phyloP scores from a whole-genome alignment of 768 basidiomycete genomes.

The Tricholoma saponaceum region DNA sequence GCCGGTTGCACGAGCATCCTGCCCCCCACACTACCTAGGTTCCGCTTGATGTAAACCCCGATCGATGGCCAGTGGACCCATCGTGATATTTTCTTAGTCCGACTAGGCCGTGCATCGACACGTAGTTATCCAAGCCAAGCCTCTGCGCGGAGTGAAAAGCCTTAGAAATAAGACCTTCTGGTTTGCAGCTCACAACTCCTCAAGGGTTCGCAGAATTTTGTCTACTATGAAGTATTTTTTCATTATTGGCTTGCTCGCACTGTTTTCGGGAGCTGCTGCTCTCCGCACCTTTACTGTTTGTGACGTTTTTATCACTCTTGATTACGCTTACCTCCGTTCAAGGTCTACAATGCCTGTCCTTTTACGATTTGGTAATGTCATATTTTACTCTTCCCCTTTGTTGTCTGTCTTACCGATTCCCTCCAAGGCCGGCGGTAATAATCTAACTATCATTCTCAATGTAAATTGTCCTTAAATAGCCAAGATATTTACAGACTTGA shows the following conservation, averaged over 20 bases:
- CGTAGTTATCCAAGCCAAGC: background rate
- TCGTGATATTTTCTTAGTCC: background rate
- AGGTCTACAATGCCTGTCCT: constrained; percentile 57
- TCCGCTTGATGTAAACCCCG: background rate
- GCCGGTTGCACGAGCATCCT: too few species aligned
- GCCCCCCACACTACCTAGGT: background rate
- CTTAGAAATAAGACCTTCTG: background rate
- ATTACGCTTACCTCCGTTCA: background rate
- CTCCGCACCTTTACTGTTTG: constrained; percentile 50
- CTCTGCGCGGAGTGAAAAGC: background rate
- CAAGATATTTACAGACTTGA: constrained; percentile 58
- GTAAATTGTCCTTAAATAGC: background rate
- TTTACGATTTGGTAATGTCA: constrained; percentile 60
- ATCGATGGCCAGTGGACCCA: background rate
- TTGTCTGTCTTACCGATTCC: background rate
- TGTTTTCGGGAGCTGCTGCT: constrained; percentile 31
- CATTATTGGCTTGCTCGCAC: constrained; percentile 11
- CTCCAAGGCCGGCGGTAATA: constrained; percentile 34
- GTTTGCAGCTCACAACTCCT: background rate
- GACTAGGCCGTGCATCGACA: background rate
- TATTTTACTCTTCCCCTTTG: background rate
- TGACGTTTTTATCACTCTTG: background rate
- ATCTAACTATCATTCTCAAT: background rate
- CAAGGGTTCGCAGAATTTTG: background rate
- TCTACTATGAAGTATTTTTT: constrained; percentile 16